Evolutionary conservation across 495 filamentous ascomycete species (phyloP), one percentile per base, ranked within the genome.

Genomic region (Aspergillus bridgeri): DNA sequence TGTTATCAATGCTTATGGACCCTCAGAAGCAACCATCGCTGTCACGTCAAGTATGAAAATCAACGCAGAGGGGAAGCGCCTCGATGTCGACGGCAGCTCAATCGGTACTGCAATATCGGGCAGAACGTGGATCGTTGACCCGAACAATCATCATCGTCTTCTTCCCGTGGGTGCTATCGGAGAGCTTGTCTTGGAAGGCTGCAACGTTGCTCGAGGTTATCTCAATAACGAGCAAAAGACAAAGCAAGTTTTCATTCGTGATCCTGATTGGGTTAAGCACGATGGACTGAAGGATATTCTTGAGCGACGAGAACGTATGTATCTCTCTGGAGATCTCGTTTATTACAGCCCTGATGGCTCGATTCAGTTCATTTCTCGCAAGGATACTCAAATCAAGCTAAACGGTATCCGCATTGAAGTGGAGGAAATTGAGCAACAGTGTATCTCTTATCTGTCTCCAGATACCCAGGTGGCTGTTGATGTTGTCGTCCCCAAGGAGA

Each of bases 331-430:
- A 23, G 77, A 82, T 61, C 69, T 83, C 7, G 79, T 79, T 2
- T 71, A 76, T 3, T 85, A 84, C 62, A 79, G 79, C 56, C 66
- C 71, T 6, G 79, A 84, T 58, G 81, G 82, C 2, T 77, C 70
- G 2, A 64, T 86, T 13, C 59, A 58, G 1, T 81, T 77, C 54
- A 71, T 88, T 20, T 82, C 83, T 6, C 79, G 86, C 15, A 82
- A 80, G 51, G 86, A 88, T 51, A 80, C 81, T 15, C 84, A 87
- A 58, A 81, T 87, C 24, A 89, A 89, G 65, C 69, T 89, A 8
- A 80, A 82, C 19, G 86, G 86, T 3, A 83, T 87, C 59, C 75
- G 86, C 5, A 81, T 89, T 55, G 86, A 89, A 54, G 67, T 88
- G 9, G 81, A 78, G 19, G 86, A 89, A 57, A 81, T 89, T 50